Conservation (phyloP, 2,329 filamentous ascomycete genomes). For the Cryphonectria naterciae region DNA sequence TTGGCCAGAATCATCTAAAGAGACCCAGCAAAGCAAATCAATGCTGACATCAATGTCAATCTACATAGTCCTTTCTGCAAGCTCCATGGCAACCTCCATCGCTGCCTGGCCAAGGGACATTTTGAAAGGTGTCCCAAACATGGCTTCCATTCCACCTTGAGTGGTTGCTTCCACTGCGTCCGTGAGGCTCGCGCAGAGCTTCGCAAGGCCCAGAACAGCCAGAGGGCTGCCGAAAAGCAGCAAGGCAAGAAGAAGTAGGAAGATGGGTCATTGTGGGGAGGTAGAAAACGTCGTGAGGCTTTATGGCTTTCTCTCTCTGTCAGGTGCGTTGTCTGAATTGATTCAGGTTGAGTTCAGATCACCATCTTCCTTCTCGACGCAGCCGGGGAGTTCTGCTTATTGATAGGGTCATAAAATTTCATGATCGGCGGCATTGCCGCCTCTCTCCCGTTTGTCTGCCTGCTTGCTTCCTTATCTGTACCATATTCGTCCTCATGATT, state of each 20-base stretch:
- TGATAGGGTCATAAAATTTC: no score
- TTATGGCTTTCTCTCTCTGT: no score
- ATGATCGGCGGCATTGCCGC: no score
- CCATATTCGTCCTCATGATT: no score
- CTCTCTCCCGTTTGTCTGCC: no score
- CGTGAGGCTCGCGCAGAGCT: slow-evolving; percentile 3
- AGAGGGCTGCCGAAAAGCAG: neutral
- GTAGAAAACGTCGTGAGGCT: no score
- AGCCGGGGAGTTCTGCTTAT: no score
- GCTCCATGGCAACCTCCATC: slow-evolving; percentile 11
- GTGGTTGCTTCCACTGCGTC: slow-evolving; percentile 8
- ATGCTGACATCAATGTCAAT: neutral
- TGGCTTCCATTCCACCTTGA: slow-evolving; percentile 7
- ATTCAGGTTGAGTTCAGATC: no score
- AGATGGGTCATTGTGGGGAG: neutral
- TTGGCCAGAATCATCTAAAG: neutral
- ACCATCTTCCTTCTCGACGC: no score
- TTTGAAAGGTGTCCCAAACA: slow-evolving; percentile 2
- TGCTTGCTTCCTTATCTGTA: no score
- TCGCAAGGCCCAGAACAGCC: neutral
- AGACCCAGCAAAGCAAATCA: neutral
- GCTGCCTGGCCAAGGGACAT: slow-evolving; percentile 11
- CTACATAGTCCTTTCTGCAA: slow-evolving; percentile 10
- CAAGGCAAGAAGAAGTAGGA: neutral
- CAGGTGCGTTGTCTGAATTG: no score